These are phyloP conservation scores for Cryptococcus sp. DNA, from an alignment of 1,284 basidiomycete genomes.

Conservation along the genomic window DNA sequence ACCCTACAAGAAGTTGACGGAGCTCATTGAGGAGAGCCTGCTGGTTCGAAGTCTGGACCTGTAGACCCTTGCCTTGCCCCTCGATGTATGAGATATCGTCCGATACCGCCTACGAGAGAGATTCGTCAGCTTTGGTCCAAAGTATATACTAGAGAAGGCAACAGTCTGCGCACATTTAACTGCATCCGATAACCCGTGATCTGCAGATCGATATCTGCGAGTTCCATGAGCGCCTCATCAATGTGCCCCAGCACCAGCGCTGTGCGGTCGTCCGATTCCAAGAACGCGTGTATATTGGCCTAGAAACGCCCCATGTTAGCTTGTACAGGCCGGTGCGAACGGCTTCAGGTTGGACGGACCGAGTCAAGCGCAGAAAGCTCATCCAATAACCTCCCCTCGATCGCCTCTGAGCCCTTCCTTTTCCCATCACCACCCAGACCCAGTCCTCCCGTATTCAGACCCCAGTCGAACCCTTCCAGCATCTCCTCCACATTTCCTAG, in stretches of 20 bases:
- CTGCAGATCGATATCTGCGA: conserved; percentile 80
- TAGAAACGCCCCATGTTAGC: conserved; percentile 39
- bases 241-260: conserved; percentile 80
- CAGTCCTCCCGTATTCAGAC: conserved; percentile 50
- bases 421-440: conserved; percentile 16
- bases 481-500: conserved; percentile 94
- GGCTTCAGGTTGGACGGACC: conserved; percentile 52
- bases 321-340: neutral
- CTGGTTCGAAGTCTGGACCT: conserved; percentile 97
- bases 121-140: neutral
- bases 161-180: conserved; percentile 64
- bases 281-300: conserved; percentile 96
- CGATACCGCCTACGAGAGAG: conserved; percentile 65
- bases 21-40: conserved; percentile 74
- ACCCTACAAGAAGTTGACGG: conserved; percentile 72
- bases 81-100: conserved; percentile 97
- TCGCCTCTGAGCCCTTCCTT: conserved; percentile 69
- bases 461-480: conserved; percentile 97
- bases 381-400: conserved; percentile 77
- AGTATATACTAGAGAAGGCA: neutral
- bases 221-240: conserved; percentile 77
- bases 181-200: conserved; percentile 91
- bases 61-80: conserved; percentile 91
- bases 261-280: conserved; percentile 84
- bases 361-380: conserved; percentile 87